These are phyloP conservation scores for Beauveria scarabaeidicola DNA, from an alignment of 2,329 filamentous ascomycete species.

Conservation along the genomic window DNA sequence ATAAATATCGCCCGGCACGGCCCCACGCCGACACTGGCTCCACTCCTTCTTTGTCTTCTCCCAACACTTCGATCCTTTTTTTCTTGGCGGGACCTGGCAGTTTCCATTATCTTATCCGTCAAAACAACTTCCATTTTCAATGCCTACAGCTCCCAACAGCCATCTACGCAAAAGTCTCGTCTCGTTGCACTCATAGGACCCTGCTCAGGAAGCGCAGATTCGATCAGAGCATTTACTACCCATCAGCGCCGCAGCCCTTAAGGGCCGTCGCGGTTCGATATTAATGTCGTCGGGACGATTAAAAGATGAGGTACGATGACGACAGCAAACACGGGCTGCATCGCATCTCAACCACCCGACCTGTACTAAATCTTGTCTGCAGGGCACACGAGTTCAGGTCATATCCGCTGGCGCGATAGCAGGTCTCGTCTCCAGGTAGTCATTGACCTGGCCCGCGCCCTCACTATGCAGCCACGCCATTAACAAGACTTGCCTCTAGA, in stretches of 20 bases:
- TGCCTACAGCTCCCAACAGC: not conserved
- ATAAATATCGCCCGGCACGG: not conserved
- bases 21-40: not conserved
- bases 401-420: slow-evolving; percentile 53
- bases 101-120: not conserved
- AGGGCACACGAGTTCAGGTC: slow-evolving; percentile 50
- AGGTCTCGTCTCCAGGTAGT: slow-evolving; percentile 78
- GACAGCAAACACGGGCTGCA: not conserved
- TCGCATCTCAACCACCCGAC: not conserved
- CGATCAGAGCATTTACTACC: not conserved
- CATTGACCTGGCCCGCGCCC: not conserved
- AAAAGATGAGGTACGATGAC: slow-evolving; percentile 47
- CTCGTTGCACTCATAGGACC: not conserved
- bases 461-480: not conserved
- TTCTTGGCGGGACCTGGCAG: not conserved
- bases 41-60: not conserved
- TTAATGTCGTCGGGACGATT: slow-evolving; percentile 42
- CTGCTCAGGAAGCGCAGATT: too few relatives aligned
- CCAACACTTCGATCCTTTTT: not conserved
- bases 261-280: not conserved
- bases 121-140: not conserved
- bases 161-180: not conserved
- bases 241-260: not conserved
- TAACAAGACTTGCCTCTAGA: slow-evolving; percentile 33
- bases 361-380: not conserved